Base-by-base conservation (phyloP, 164 flowering plant species). In the Saururus chinensis region DNA sequence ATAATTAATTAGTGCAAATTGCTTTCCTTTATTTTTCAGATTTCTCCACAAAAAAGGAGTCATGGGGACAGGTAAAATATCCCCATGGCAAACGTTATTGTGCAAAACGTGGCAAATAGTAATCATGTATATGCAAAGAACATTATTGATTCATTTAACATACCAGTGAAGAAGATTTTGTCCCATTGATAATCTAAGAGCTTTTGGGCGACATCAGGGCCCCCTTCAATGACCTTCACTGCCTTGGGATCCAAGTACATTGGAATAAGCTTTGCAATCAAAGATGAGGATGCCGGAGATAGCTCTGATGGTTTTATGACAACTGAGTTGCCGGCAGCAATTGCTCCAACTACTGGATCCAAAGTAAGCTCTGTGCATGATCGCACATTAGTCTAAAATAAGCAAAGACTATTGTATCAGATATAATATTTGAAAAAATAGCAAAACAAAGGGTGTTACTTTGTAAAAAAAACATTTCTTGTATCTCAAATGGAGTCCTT, bases 101-200 rank as follows among this genome's bases (percentile, higher is more conserved):
- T 13, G 11, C 14, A 12, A 2, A 10, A 45, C 14, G 11, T 12
- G 17, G 7, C 17, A 45, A 45, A 45, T 45, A 45, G 2, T 4
- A 12, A 12, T 12, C 17, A 45, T 3, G 49, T 45, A 17, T 17
- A 45, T 41, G 45, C 49, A 45, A 8, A 45, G 11, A 45, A 45
- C 14, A 42, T 10, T 10, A 42, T 10, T 12, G 4, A 1, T 12
- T 45, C 14, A 12, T 12, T 13, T 9, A 8, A 40, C 7, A 19
- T 70, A 84, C 97, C 98, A 48, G 98, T 88, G 71, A 82, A 92
- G 80, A 92, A 92, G 42, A 92, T 92, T 68, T 92, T 88, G 77
- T 92, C 95, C 96, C 96, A 91, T 77, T 81, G 84, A 19, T 76
- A 69, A 65, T 80, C 76, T 57, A 91, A 66, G 9, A 91, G 77